phyloP scores from a whole-genome alignment of 78 protist species.

The Ministeria vibrans region DNA sequence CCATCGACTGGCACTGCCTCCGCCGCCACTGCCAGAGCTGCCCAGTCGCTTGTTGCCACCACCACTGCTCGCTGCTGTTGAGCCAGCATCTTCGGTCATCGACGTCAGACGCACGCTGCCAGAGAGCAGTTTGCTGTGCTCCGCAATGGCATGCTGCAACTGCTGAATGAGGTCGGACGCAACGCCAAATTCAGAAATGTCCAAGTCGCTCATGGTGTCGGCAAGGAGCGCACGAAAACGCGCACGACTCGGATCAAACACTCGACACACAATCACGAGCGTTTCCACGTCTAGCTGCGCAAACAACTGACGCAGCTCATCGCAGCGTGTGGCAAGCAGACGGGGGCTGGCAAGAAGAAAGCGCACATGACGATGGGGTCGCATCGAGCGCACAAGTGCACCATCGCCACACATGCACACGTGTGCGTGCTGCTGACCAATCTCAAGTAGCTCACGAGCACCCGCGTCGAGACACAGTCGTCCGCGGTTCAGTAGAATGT shows the following conservation, averaged over 20 bases:
- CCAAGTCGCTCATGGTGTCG: not conserved
- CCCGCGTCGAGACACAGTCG: not conserved
- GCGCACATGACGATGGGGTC: not conserved
- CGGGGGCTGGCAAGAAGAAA: not conserved
- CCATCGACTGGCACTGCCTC: no score
- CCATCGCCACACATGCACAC: not conserved
- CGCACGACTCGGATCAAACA: not conserved
- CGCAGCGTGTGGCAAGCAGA: not conserved
- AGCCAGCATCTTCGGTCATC: no score
- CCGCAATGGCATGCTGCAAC: not conserved
- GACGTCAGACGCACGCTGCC: no score
- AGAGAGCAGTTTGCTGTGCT: no score
- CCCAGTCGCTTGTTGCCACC: not conserved
- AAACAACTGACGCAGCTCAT: not conserved
- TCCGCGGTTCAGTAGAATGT: not conserved
- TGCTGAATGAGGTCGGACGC: not conserved
- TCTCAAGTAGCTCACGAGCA: not conserved
- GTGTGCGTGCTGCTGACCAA: not conserved
- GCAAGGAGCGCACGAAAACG: not conserved
- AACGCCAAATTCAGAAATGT: not conserved
- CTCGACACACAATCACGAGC: not conserved
- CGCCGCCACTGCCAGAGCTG: not conserved
- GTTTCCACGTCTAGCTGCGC: not conserved
- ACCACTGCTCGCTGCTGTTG: not conserved
- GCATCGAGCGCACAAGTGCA: not conserved